phyloP scores from a whole-genome alignment of 805 yeast genomes.

The Metschnikowia continentalis region DNA sequence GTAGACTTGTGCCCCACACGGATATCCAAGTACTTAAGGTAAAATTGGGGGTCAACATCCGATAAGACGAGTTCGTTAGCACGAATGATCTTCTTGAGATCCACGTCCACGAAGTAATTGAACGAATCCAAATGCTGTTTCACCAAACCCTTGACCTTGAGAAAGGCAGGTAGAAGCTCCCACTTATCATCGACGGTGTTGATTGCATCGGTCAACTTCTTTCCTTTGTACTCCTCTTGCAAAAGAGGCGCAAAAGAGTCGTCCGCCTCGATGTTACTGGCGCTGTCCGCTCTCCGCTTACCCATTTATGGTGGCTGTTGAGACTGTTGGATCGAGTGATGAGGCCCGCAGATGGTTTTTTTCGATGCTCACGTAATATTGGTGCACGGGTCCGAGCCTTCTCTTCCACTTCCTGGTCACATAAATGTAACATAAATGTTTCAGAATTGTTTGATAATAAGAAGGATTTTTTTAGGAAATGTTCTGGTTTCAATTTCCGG shows the following conservation, averaged over 20 bases:
- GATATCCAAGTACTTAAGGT: constrained; percentile 87
- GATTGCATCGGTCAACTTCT: constrained; percentile 78
- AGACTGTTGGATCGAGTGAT: constrained; percentile 2
- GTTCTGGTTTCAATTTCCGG: too few species aligned
- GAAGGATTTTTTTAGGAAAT: too few species aligned
- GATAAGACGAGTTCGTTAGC: constrained; percentile 87
- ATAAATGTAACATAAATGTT: too few species aligned
- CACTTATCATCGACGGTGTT: constrained; percentile 94
- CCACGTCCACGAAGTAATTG: constrained; percentile 92
- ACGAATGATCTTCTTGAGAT: constrained; percentile 82
- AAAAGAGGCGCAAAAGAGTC: constrained; percentile 73
- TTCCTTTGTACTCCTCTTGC: constrained; percentile 82
- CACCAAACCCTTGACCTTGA: constrained; percentile 92
- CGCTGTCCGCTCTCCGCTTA: constrained; percentile 13
- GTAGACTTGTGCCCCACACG: constrained; percentile 80
- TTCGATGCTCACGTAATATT: constrained; percentile 2
- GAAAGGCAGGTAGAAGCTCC: constrained; percentile 92
- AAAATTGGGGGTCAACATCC: constrained; percentile 97
- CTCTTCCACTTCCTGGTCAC: not conserved
- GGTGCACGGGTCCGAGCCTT: constrained; percentile 14
- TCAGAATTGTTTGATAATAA: too few species aligned
- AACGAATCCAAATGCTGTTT: constrained; percentile 98
- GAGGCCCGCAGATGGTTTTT: constrained; percentile 5
- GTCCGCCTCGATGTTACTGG: constrained; percentile 27
- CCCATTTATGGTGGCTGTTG: constrained; percentile 8